Evolutionary conservation across 2,329 filamentous ascomycete species (phyloP).

Genomic region (Alternaria novae-zelandiae): DNA sequence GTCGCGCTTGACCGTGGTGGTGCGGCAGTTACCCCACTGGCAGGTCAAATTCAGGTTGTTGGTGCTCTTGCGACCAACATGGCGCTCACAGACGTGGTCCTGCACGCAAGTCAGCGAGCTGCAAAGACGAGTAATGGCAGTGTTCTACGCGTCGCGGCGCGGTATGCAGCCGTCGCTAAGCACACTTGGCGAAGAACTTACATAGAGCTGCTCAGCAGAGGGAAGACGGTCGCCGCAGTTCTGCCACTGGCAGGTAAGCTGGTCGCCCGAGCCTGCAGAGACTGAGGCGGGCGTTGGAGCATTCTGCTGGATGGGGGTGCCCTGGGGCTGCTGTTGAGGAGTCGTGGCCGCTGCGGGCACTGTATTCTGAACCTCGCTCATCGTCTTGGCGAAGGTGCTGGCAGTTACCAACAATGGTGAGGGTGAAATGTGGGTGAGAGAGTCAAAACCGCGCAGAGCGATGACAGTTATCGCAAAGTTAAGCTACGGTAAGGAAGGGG

Average conservation of each 20-base stretch:
- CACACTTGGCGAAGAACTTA: conserved; percentile 48
- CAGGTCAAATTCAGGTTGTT: conserved; percentile 98
- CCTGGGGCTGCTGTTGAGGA: conserved; percentile 43
- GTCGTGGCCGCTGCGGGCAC: conserved; percentile 32
- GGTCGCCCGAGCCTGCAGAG: conserved; percentile 47
- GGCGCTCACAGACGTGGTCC: conserved; percentile 98
- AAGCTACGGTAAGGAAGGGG: background rate
- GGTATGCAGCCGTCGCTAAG: background rate
- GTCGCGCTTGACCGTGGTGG: conserved; percentile 96
- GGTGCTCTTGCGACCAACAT: conserved; percentile 98
- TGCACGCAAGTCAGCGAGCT: conserved; percentile 49
- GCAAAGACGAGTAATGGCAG: background rate
- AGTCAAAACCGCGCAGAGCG: conserved; percentile 1
- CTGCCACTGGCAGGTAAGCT: conserved; percentile 66
- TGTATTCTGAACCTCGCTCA: conserved; percentile 27
- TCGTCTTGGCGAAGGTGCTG: conserved; percentile 17
- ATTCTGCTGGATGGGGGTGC: conserved; percentile 42
- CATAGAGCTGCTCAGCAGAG: conserved; percentile 67
- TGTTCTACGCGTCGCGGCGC: background rate
- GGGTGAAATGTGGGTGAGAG: background rate
- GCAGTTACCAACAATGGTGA: background rate
- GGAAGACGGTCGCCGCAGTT: conserved; percentile 66
- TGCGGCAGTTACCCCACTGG: conserved; percentile 95
- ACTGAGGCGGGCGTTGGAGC: conserved; percentile 40
- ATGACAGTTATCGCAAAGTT: conserved; percentile 1